Evolutionary conservation across 2,329 filamentous ascomycete genomes (phyloP).

Genomic region (Coniella vitis): DNA sequence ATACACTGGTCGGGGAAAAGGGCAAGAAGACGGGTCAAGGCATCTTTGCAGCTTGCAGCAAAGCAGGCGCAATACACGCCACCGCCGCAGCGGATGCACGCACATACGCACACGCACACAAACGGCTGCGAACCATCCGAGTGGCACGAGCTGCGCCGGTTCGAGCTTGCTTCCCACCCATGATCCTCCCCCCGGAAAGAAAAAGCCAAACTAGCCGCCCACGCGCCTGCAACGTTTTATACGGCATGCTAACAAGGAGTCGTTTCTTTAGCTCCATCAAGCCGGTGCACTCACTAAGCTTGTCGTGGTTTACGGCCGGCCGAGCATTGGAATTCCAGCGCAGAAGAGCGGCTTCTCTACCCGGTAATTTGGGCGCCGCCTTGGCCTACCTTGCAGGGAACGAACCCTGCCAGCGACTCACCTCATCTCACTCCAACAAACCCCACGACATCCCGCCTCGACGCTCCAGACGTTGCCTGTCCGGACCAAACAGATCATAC

Average conservation of each 20-base stretch:
- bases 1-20: no score
- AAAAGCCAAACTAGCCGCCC: no score
- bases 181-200: background rate
- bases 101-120: slow-evolving; percentile 1
- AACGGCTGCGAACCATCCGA: slow-evolving; percentile 1
- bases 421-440: background rate
- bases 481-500: background rate
- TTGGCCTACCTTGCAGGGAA: background rate
- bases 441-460: slow-evolving; percentile 1
- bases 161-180: background rate
- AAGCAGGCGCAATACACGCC: background rate
- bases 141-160: slow-evolving; percentile 1
- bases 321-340: background rate
- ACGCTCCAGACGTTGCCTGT: background rate
- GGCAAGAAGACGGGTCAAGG: background rate
- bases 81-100: background rate
- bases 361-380: background rate
- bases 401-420: slow-evolving; percentile 2
- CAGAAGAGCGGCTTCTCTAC: background rate
- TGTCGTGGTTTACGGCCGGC: no score
- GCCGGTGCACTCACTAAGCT: no score
- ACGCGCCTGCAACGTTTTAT: no score
- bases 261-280: no score
- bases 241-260: no score
- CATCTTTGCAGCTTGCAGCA: background rate